Percentiles rank a stretch among this genome's conserved stretches.
phyloP scores from a whole-genome alignment of 2,329 filamentous ascomycete species.

The Colletotrichum gloeosporioides region DNA sequence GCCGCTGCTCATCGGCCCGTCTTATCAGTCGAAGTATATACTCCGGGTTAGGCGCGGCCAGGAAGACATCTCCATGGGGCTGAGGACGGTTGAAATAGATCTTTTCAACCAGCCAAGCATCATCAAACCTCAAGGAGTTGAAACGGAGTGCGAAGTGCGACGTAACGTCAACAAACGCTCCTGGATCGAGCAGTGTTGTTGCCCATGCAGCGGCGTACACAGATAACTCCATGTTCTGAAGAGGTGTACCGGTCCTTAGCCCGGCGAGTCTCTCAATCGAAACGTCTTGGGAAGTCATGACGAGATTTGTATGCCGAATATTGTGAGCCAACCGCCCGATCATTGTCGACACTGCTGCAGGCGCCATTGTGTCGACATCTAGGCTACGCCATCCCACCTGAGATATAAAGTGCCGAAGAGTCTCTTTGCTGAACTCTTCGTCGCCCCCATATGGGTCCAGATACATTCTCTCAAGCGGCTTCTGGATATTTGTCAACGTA shows the following conservation, averaged over 20 bases:
- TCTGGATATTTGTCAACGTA: constrained; percentile 27
- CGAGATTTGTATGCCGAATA: constrained; percentile 50
- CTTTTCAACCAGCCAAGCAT: constrained; percentile 73
- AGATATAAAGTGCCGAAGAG: constrained; percentile 65
- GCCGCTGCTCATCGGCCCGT: constrained; percentile 48
- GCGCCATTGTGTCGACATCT: constrained; percentile 60
- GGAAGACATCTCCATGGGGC: constrained; percentile 1
- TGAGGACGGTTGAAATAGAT: constrained; percentile 6
- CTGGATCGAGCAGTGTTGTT: constrained; percentile 54
- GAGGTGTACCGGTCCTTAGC: constrained; percentile 46
- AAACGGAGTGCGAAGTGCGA: constrained; percentile 48
- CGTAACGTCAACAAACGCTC: constrained; percentile 19
- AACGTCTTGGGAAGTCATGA: constrained; percentile 38
- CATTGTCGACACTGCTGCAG: constrained; percentile 70
- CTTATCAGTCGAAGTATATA: constrained; percentile 41
- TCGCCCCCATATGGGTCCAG: constrained; percentile 81
- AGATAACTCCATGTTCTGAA: constrained; percentile 60
- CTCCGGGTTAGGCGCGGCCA: constrained; percentile 8
- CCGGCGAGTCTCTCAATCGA: constrained; percentile 16
- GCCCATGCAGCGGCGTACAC: constrained; percentile 80
- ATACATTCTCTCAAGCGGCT: constrained; percentile 66
- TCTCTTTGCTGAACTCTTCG: constrained; percentile 66
- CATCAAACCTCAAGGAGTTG: constrained; percentile 56
- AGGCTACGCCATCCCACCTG: constrained; percentile 48
- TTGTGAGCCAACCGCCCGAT: constrained; percentile 80